Conservation (phyloP, 2,329 filamentous ascomycete genomes). For the Alternaria sp. region DNA sequence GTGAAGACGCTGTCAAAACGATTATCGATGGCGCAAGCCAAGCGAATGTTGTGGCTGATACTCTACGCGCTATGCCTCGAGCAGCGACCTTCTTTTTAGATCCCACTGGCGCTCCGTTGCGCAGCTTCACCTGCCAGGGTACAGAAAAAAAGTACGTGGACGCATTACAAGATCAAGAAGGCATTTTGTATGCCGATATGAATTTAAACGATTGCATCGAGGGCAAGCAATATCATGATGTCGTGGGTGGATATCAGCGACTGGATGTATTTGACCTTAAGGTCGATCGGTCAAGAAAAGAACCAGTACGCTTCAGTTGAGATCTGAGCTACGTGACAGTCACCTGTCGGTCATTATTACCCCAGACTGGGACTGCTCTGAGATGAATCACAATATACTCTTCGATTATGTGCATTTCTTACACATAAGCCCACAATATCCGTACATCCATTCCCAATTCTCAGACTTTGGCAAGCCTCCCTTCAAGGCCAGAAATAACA, state of each 20-base stretch:
- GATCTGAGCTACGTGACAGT: background rate
- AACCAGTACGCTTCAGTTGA: slow-evolving; percentile 19
- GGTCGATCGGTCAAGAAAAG: slow-evolving; percentile 52
- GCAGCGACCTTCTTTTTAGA: slow-evolving; percentile 63
- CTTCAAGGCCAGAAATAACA: background rate
- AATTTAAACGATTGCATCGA: slow-evolving; percentile 61
- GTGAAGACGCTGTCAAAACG: slow-evolving; percentile 51
- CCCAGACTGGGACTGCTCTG: background rate
- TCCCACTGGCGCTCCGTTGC: slow-evolving; percentile 57
- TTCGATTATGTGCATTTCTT: background rate
- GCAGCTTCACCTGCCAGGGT: slow-evolving; percentile 51
- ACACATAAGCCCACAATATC: background rate
- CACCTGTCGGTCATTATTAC: background rate
- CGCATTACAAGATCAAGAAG: slow-evolving; percentile 58
- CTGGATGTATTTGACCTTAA: slow-evolving; percentile 63
- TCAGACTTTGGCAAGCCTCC: background rate
- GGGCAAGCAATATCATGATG: slow-evolving; percentile 66
- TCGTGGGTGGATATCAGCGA: slow-evolving; percentile 65
- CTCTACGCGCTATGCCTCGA: slow-evolving; percentile 52
- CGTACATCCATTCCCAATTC: background rate
- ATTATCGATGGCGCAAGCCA: slow-evolving; percentile 43
- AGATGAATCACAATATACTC: background rate
- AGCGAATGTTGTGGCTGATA: slow-evolving; percentile 40
- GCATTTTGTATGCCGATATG: slow-evolving; percentile 62
- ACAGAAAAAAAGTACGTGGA: slow-evolving; percentile 40